Percentiles rank a stretch among this genome's conserved stretches.
Evolutionary conservation across 768 basidiomycete species (phyloP).

Genomic region (Tricholoma sp.): DNA sequence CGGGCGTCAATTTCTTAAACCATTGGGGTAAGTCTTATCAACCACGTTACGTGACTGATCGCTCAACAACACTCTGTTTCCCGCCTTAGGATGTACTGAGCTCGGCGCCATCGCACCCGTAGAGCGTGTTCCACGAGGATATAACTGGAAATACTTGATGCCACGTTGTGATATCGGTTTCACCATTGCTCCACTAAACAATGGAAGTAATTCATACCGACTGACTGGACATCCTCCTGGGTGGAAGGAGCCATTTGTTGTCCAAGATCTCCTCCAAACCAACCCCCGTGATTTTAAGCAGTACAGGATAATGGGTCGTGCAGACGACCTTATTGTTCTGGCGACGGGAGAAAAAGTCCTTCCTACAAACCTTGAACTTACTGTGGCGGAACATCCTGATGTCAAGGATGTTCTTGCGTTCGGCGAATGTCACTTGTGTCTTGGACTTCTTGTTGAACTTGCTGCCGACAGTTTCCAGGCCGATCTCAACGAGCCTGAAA

Average conservation of each 20-base stretch:
- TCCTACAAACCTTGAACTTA: slow-evolving; percentile 26
- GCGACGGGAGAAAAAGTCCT: slow-evolving; percentile 39
- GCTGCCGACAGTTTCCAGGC: slow-evolving; percentile 7
- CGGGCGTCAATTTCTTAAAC: slow-evolving; percentile 32
- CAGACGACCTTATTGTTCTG: slow-evolving; percentile 38
- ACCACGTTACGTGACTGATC: neutral
- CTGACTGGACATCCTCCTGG: slow-evolving; percentile 28
- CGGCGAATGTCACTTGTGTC: slow-evolving; percentile 27
- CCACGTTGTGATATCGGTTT: slow-evolving; percentile 29
- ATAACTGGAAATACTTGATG: slow-evolving; percentile 34
- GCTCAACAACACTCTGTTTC: neutral
- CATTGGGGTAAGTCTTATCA: slow-evolving; percentile 31
- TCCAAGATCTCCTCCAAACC: slow-evolving; percentile 32
- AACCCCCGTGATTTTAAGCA: slow-evolving; percentile 27
- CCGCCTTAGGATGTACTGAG: slow-evolving; percentile 28
- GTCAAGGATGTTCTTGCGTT: slow-evolving; percentile 34
- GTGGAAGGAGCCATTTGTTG: slow-evolving; percentile 26
- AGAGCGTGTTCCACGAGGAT: slow-evolving; percentile 21
- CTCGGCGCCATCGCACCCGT: slow-evolving; percentile 33
- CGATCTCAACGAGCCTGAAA: slow-evolving; percentile 13
- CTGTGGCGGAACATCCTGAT: slow-evolving; percentile 28
- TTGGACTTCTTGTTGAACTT: slow-evolving; percentile 34
- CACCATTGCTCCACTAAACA: slow-evolving; percentile 20
- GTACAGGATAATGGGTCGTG: slow-evolving; percentile 31
- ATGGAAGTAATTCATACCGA: slow-evolving; percentile 20